These are phyloP conservation scores for Colletotrichum costaricense DNA, from an alignment of 2,329 filamentous ascomycete species.

Conservation along the genomic window DNA sequence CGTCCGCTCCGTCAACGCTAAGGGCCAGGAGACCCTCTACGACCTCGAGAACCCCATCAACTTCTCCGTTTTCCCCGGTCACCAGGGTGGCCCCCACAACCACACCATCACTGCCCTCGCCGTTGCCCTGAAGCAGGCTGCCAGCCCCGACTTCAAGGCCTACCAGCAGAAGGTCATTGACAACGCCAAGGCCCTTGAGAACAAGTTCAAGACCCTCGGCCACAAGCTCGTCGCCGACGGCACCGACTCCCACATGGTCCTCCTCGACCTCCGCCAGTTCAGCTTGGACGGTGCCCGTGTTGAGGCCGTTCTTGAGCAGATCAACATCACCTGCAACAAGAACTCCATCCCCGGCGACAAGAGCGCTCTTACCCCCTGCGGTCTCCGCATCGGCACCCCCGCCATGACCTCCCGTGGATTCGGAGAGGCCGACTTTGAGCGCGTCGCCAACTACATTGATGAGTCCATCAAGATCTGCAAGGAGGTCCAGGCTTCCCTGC, in stretches of 20 bases:
- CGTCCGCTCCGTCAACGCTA: slow-evolving; percentile 87
- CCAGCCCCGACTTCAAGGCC: slow-evolving; percentile 87
- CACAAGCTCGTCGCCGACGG: slow-evolving; percentile 96
- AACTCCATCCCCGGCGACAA: slow-evolving; percentile 98
- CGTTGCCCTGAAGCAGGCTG: slow-evolving; percentile 94
- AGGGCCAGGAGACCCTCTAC: slow-evolving; percentile 91
- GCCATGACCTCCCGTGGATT: slow-evolving; percentile 98
- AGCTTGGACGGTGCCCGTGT: slow-evolving; percentile 93
- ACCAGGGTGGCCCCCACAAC: slow-evolving; percentile 99
- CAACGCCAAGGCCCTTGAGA: slow-evolving; percentile 93
- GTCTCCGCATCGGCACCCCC: slow-evolving; percentile 95
- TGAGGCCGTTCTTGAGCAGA: slow-evolving; percentile 95
- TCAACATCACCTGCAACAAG: slow-evolving; percentile 99
- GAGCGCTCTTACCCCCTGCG: slow-evolving; percentile 92
- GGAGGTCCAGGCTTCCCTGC: slow-evolving; percentile 84
- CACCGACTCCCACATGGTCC: slow-evolving; percentile 97
- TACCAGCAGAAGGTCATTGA: slow-evolving; percentile 94
- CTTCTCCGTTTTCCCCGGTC: slow-evolving; percentile 98
- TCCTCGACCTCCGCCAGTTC: slow-evolving; percentile 90
- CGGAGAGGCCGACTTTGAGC: slow-evolving; percentile 90
- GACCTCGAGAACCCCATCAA: slow-evolving; percentile 97
- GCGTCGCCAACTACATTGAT: slow-evolving; percentile 91
- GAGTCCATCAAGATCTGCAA: slow-evolving; percentile 89
- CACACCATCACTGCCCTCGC: slow-evolving; percentile 98
- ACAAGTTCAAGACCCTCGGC: slow-evolving; percentile 84